Base-by-base conservation (phyloP, 495 filamentous ascomycete species). In the Talaromyces ruber region DNA sequence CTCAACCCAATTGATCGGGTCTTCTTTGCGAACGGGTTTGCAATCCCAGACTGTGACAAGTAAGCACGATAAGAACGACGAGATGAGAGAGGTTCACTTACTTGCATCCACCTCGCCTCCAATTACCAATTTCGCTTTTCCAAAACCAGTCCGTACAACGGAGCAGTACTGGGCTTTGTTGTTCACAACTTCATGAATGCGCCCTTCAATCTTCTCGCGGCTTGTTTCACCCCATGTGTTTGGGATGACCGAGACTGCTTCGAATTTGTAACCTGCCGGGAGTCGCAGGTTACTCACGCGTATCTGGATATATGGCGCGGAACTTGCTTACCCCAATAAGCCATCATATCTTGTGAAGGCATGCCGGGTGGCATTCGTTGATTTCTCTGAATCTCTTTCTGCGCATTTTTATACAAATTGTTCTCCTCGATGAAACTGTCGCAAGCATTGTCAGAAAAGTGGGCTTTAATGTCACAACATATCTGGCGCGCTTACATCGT, bases 71-170 rank as follows among this genome's bases (percentile, higher is more conserved):
- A 21, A 64, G 63, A 54, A 63, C 24, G 18, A 30, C 9, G 28
- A 52, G 2, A 30, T n/a, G 29, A 62, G 30, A 43, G 14, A 28
- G 59, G 30, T 25, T 45, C 26, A 75, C 83, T 62, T 82, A 88
- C 90, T 81, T 1, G 90, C 91, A 75, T 99, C 94, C 9, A 99
- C 93, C 72, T 99, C 94, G 7, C 94, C 94, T n/a, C 92, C 94
- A 2, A 98, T 76, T 34, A 96, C 76, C 63, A 98, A 67, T 14
- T 78, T 79, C 0, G 81, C 76, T 57, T 83, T 84, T 0, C 91
- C 93, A 60, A 97, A 87, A 5, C 90, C 89, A 0, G 92, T 97
- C 22, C 86, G 86, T 16, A 95, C 92, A 14, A 98, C 84, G 1
- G 92, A 96, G 72, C 94, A 98, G 74, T 96, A 97, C 65, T 97